Conservation (phyloP, 2,329 filamentous ascomycete species). For the Clonostachys rosea region DNA sequence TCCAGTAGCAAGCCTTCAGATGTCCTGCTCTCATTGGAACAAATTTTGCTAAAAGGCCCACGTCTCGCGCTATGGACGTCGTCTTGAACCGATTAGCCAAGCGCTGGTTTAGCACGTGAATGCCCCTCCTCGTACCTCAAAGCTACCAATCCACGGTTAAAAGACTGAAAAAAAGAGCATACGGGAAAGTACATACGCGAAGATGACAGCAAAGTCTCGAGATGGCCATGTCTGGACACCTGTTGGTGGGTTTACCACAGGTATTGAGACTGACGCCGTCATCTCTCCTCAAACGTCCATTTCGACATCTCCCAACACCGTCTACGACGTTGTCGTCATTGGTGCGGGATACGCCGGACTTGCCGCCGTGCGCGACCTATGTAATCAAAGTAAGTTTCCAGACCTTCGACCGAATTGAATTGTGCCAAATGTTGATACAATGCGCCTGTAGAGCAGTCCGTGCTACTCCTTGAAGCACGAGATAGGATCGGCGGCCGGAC, state of each 20-base stretch:
- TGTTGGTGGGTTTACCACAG: background rate
- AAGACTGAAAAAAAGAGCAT: too few relatives aligned
- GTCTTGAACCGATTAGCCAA: too few relatives aligned
- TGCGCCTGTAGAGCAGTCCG: slow-evolving; percentile 4
- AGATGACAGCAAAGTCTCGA: too few relatives aligned
- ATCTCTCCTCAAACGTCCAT: background rate
- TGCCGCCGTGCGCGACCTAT: slow-evolving; percentile 9
- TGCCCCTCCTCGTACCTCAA: too few relatives aligned
- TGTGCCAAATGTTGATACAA: background rate
- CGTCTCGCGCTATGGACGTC: too few relatives aligned
- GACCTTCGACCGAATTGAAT: background rate
- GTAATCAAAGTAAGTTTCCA: background rate
- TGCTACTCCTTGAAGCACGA: slow-evolving; percentile 27
- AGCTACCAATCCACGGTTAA: too few relatives aligned
- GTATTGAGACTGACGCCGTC: background rate
- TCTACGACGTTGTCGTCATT: slow-evolving; percentile 10
- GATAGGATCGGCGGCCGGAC: slow-evolving; percentile 25
- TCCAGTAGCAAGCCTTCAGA: too few relatives aligned
- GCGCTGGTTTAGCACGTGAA: too few relatives aligned
- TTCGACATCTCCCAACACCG: background rate
- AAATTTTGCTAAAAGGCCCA: too few relatives aligned
- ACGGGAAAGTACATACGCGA: too few relatives aligned
- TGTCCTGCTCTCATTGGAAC: too few relatives aligned
- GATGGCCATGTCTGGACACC: too few relatives aligned
- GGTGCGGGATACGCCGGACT: slow-evolving; percentile 13